Conservation (phyloP, 2,329 filamentous ascomycete species). For the Phaeoacremonium minimum region DNA sequence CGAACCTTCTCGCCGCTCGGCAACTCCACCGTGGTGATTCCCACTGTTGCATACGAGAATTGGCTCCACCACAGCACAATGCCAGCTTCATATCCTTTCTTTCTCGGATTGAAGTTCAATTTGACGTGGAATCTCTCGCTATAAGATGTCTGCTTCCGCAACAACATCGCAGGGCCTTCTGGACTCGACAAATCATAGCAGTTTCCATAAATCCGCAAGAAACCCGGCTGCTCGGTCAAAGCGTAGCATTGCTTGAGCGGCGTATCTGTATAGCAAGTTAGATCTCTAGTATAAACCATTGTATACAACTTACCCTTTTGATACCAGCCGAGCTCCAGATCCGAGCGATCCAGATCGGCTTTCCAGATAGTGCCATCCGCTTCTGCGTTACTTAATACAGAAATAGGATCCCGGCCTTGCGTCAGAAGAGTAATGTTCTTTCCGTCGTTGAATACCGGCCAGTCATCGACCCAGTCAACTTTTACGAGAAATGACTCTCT, state of each 20-base stretch:
- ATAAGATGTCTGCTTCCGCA: constrained; percentile 47
- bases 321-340: constrained; percentile 31
- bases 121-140: constrained; percentile 34
- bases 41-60: constrained; percentile 27
- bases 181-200: constrained; percentile 47
- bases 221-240: constrained; percentile 34
- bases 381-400: constrained; percentile 17
- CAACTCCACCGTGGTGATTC: constrained; percentile 16
- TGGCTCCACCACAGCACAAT: constrained; percentile 51
- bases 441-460: constrained; percentile 45
- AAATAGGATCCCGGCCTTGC: constrained; percentile 18
- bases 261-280: constrained; percentile 31
- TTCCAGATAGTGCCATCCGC: constrained; percentile 22
- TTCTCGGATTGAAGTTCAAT: constrained; percentile 39
- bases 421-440: constrained; percentile 35
- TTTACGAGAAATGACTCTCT: constrained; percentile 46
- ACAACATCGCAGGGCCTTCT: constrained; percentile 44
- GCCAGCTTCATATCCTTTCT: constrained; percentile 43
- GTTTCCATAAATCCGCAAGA: constrained; percentile 44
- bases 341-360: constrained; percentile 24
- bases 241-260: constrained; percentile 41
- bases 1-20: constrained; percentile 6
- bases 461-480: constrained; percentile 44
- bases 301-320: constrained; percentile 21
- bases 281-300: background rate